Evolutionary conservation across 2,329 filamentous ascomycete species (phyloP).

Genomic region (Talaromyces sp.): DNA sequence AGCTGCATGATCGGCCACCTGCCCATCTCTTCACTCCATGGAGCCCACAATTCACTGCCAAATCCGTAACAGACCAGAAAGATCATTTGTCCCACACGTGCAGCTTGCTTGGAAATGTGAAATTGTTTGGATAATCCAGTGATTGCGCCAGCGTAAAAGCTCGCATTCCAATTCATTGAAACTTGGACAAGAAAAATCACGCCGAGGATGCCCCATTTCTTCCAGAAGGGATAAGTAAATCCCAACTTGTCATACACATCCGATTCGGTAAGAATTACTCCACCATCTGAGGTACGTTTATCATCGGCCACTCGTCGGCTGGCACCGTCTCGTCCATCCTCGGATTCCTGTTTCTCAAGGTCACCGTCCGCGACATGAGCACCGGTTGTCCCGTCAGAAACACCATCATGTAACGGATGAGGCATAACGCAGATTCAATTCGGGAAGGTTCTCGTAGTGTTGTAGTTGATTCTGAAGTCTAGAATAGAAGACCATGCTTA

Average conservation of each 20-base stretch:
- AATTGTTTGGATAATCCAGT: constrained; percentile 63
- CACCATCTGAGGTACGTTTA: constrained; percentile 23
- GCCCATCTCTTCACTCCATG: constrained; percentile 79
- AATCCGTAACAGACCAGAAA: constrained; percentile 78
- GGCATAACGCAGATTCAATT: constrained; percentile 13
- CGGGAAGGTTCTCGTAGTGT: background rate
- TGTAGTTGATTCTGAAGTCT: background rate
- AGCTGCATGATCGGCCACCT: constrained; percentile 71
- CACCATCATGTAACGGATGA: constrained; percentile 16
- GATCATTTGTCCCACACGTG: constrained; percentile 68
- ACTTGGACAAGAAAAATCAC: constrained; percentile 68
- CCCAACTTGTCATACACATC: constrained; percentile 65
- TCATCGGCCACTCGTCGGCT: constrained; percentile 6
- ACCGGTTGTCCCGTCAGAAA: constrained; percentile 12
- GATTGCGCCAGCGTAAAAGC: constrained; percentile 66
- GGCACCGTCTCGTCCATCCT: constrained; percentile 8
- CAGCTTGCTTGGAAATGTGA: constrained; percentile 61
- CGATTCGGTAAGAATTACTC: constrained; percentile 45
- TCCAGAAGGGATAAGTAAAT: constrained; percentile 57
- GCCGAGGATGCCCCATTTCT: constrained; percentile 67
- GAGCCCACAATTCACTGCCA: constrained; percentile 82
- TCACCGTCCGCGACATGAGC: constrained; percentile 16
- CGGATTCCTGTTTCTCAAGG: constrained; percentile 15
- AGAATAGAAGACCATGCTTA: constrained; percentile 15
- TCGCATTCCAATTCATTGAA: constrained; percentile 76